Evolutionary conservation across 148 eudicot genomes (phyloP).

Genomic region (Tetragonia tetragonoides): DNA sequence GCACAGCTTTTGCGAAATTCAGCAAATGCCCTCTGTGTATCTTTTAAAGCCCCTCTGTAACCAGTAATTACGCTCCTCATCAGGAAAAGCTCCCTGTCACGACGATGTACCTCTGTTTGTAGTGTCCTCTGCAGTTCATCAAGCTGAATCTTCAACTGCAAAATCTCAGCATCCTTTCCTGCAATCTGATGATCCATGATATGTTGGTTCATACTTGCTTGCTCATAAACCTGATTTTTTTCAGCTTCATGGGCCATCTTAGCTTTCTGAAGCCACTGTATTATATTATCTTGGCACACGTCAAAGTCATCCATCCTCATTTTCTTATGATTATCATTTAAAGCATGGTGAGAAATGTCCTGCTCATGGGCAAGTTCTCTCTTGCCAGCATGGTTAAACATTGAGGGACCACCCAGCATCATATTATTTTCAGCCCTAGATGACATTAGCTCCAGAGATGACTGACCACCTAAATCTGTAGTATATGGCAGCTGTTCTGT

Average conservation of each 20-base stretch:
- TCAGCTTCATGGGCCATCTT: conserved; percentile 34
- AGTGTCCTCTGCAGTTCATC: conserved; percentile 52
- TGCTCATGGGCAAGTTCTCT: conserved; percentile 53
- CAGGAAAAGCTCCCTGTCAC: conserved; percentile 63
- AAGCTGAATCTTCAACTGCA: conserved; percentile 39
- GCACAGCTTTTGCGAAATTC: conserved; percentile 51
- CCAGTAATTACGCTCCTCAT: conserved; percentile 69
- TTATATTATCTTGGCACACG: conserved; percentile 47
- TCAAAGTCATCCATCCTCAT: conserved; percentile 49
- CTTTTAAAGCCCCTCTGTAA: conserved; percentile 70
- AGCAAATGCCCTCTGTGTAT: conserved; percentile 43
- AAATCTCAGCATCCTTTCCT: conserved; percentile 40
- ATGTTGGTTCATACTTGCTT: conserved; percentile 41
- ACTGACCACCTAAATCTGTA: conserved; percentile 38
- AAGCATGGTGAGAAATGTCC: conserved; percentile 37
- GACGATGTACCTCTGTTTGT: conserved; percentile 47
- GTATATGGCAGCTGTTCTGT: conserved; percentile 38
- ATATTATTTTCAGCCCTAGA: conserved; percentile 38
- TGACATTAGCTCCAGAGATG: conserved; percentile 39
- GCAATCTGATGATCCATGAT: conserved; percentile 33
- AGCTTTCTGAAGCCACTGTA: conserved; percentile 41
- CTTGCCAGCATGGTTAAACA: conserved; percentile 44
- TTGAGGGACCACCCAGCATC: conserved; percentile 38
- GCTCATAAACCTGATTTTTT: conserved; percentile 33
- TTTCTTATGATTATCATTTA: conserved; percentile 47